Evolutionary conservation across 1,284 basidiomycete genomes (phyloP), one percentile per base, ranked within the genome.

Genomic region (Papiliotrema nemorosa): DNA sequence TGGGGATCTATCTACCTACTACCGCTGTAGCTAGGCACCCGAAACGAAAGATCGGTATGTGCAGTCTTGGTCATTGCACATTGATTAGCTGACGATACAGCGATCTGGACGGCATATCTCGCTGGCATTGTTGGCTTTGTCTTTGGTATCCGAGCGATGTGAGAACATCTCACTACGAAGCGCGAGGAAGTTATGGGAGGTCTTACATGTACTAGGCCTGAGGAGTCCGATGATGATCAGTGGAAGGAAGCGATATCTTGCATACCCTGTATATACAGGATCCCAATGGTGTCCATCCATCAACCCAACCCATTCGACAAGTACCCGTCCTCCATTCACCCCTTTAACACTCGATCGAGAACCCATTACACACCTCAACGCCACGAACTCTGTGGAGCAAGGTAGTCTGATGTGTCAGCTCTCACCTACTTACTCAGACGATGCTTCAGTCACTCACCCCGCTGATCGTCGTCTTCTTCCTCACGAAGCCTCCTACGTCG

Each of bases 1-100:
- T 97, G 90, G 93, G 93, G 2, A 68, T 76, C 16, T 73, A 73
- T 34, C 55, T 67, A 16, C 73, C 73, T 3, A 49, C 42, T 3
- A 54, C 52, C 1, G 68, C 73, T 10, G 48, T 67, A 5, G 36
- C 47, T 2, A 48, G 67, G n/a, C 64, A 73, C 52, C 72, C 73
- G 1, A 20, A 37, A 6, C 50, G 59, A 40, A 62, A 57, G 50
- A 24, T 51, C 18, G 25, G 52, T 53, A 40, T 31, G 52, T 41
- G 21, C 6, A 25, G 14, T 13, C 14, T 16, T 26, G 18, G 6
- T 31, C 5, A 18, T 27, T 18, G 7, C 26, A 22, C 13, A 14
- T 20, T 27, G 26, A n/a, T 3, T 9, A 18, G 21, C 29, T 27
- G 42, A 16, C 16, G 29, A 16, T 18, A 24, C 34, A 63, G 59